A percentile compares a stretch with the other conserved stretches of the same genome.
Conservation (phyloP, 2,329 filamentous ascomycete species). For the Beauveria medogensis region DNA sequence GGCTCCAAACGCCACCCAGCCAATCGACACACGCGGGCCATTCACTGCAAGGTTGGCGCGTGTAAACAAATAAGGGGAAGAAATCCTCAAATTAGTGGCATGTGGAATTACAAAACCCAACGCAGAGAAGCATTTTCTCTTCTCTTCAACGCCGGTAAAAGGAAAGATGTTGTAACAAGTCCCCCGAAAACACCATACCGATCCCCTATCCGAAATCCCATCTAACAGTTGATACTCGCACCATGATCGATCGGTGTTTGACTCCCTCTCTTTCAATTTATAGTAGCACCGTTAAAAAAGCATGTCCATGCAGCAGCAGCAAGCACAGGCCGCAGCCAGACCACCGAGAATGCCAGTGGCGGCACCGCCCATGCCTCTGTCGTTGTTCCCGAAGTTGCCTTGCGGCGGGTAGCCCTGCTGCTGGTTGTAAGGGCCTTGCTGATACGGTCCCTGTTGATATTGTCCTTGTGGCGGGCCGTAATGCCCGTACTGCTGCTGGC, state of each 20-base stretch:
- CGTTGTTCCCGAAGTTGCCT: conserved; percentile 29
- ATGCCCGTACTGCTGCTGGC: conserved; percentile 32
- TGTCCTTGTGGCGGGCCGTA: background rate
- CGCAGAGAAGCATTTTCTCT: background rate
- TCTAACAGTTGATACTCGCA: background rate
- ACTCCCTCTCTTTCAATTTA: background rate
- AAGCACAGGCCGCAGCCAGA: conserved; percentile 43
- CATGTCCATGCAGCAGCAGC: conserved; percentile 51
- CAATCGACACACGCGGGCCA: background rate
- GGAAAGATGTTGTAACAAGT: background rate
- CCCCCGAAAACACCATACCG: background rate
- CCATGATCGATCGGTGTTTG: background rate
- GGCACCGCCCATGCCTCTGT: conserved; percentile 15
- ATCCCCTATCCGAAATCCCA: background rate
- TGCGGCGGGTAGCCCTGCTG: conserved; percentile 16
- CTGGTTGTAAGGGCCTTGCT: conserved; percentile 25
- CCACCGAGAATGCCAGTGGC: conserved; percentile 34
- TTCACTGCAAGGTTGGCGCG: background rate
- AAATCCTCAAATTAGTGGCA: background rate
- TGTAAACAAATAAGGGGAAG: background rate
- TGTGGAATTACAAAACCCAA: background rate
- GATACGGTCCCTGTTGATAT: conserved; percentile 5
- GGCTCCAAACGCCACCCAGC: background rate
- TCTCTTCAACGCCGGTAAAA: background rate
- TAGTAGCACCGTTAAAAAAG: conserved; percentile 36